Conservation (phyloP, 768 basidiomycete genomes). For the Cyclocybe aegerita region DNA sequence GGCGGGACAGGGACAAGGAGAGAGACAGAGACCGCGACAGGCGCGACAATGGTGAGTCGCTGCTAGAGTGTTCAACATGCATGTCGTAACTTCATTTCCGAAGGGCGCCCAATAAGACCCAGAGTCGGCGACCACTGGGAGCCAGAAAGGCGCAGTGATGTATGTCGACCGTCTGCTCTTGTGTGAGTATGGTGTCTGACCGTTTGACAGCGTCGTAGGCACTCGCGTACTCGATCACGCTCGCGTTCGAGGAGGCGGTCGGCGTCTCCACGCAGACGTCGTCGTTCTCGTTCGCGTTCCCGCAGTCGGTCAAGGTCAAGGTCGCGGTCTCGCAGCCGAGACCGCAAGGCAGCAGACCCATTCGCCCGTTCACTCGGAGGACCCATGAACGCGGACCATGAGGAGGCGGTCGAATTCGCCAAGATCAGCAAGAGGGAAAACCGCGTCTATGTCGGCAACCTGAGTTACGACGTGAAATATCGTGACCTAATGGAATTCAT, state of each 20-base stretch:
- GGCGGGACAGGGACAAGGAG: constrained; percentile 40
- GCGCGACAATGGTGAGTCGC: constrained; percentile 56
- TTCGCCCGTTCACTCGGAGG: constrained; percentile 83
- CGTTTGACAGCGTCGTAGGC: constrained; percentile 56
- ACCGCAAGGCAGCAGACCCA: constrained; percentile 58
- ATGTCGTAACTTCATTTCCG: constrained; percentile 11
- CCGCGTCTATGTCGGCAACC: constrained; percentile 97
- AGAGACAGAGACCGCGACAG: constrained; percentile 38
- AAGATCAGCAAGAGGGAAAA: constrained; percentile 98
- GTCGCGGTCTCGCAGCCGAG: constrained; percentile 67
- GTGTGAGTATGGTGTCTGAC: background rate
- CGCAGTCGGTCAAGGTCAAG: constrained; percentile 61
- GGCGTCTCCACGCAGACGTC: constrained; percentile 60
- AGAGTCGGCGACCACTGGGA: constrained; percentile 79
- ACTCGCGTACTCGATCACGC: constrained; percentile 57
- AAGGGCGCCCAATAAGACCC: constrained; percentile 33
- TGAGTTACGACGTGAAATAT: constrained; percentile 98
- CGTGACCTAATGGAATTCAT: constrained; percentile 99
- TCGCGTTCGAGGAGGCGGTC: constrained; percentile 75
- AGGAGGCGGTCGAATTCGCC: constrained; percentile 94
- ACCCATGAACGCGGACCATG: constrained; percentile 87
- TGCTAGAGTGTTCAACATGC: constrained; percentile 16
- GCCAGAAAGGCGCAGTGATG: constrained; percentile 75
- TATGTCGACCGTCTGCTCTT: constrained; percentile 30
- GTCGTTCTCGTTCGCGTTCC: constrained; percentile 43